These are phyloP conservation scores for Cruciata laevipes DNA, from an alignment of 257 asterid genomes.

Conservation along the genomic window DNA sequence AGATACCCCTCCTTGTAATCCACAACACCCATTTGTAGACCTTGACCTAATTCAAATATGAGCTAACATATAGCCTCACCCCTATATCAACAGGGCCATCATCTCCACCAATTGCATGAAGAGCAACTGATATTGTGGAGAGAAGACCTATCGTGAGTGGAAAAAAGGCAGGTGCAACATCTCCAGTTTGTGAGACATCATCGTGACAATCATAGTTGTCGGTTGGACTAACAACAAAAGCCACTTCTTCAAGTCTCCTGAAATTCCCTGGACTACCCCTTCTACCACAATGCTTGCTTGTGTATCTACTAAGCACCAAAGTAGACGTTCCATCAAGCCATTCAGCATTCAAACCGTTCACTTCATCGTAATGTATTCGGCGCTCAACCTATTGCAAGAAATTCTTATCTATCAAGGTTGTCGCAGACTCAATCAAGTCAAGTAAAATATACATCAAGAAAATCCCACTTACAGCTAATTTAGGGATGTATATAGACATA, in stretches of 20 bases:
- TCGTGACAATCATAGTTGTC: conserved; percentile 8
- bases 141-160: conserved; percentile 64
- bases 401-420: neutral
- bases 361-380: conserved; percentile 77
- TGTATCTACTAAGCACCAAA: conserved; percentile 48
- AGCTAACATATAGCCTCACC: conserved; percentile 56
- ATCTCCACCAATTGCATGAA: conserved; percentile 78
- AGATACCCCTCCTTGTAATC: neutral
- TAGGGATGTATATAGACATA: conserved; percentile 77
- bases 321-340: conserved; percentile 86
- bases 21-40: neutral
- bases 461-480: conserved; percentile 67
- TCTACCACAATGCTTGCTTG: conserved; percentile 34
- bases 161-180: conserved; percentile 51
- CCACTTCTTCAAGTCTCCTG: conserved; percentile 57
- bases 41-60: conserved; percentile 36
- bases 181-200: neutral
- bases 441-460: neutral
- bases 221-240: conserved; percentile 42
- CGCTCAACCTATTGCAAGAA: conserved; percentile 52
- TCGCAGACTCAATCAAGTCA: neutral
- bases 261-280: conserved; percentile 45
- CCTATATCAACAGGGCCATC: conserved; percentile 72
- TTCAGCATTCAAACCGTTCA: conserved; percentile 59
- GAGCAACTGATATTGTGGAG: conserved; percentile 58